A percentile compares a stretch with the other conserved stretches of the same genome.
phyloP scores from a whole-genome alignment of 257 asterid genomes.

The Nyctanthes arbortristis region DNA sequence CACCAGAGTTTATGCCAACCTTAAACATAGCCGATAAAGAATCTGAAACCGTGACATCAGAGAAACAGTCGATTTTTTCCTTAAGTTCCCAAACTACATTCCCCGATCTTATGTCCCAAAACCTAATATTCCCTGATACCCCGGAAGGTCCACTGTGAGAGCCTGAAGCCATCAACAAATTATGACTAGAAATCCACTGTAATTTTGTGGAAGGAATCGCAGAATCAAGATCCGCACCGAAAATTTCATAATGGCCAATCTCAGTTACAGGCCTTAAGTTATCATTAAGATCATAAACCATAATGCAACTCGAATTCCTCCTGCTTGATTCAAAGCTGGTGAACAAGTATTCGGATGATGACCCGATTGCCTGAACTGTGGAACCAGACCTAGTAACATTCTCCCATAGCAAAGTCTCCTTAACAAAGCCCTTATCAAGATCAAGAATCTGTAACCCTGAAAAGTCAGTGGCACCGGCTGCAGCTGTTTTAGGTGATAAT shows the following conservation, averaged over 20 bases:
- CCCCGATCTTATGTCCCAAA: constrained; percentile 86
- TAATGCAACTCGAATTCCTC: constrained; percentile 84
- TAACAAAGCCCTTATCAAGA: constrained; percentile 61
- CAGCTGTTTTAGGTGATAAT: constrained; percentile 59
- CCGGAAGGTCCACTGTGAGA: constrained; percentile 93
- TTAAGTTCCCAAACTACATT: constrained; percentile 65
- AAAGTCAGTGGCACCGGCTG: constrained; percentile 93
- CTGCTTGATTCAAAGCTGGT: constrained; percentile 91
- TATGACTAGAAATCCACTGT: constrained; percentile 67
- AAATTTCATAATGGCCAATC: constrained; percentile 80
- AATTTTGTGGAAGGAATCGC: constrained; percentile 90
- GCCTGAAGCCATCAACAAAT: constrained; percentile 92
- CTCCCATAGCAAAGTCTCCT: constrained; percentile 80
- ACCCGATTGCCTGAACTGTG: constrained; percentile 88
- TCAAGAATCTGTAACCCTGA: constrained; percentile 89
- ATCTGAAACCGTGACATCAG: constrained; percentile 73
- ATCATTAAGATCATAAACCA: constrained; percentile 67
- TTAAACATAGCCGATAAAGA: constrained; percentile 56
- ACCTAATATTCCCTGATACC: constrained; percentile 69
- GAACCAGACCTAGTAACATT: constrained; percentile 87
- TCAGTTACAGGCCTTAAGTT: constrained; percentile 53
- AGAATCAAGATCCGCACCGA: constrained; percentile 85
- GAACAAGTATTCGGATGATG: constrained; percentile 63
- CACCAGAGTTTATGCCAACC: constrained; percentile 82
- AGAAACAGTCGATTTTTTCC: constrained; percentile 80